Evolutionary conservation across 371 early-diverging fungal genomes (phyloP), one percentile per base, ranked within the genome.

Genomic region (Thermomucor indicae-seudaticae): DNA sequence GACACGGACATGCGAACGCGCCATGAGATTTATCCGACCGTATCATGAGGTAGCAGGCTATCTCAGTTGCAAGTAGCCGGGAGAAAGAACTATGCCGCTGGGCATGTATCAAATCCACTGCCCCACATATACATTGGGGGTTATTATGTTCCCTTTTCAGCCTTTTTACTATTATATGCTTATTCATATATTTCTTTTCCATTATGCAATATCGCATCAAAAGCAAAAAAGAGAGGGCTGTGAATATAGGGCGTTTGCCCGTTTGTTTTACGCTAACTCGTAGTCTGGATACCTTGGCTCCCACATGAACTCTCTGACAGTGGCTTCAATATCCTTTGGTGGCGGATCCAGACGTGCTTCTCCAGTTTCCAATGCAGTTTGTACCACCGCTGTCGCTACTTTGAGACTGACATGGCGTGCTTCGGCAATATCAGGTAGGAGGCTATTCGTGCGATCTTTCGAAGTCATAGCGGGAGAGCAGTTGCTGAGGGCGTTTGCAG

Each of bases 241-340:
- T n/a, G n/a, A n/a, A n/a, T n/a, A n/a, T n/a, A n/a, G n/a, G n/a
- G n/a, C n/a, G n/a, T n/a, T n/a, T n/a, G n/a, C n/a, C n/a, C n/a
- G n/a, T n/a, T n/a, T n/a, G n/a, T n/a, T n/a, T n/a, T n/a, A n/a
- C n/a, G n/a, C n/a, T n/a, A 47, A 29, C 30, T 45, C 43, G 20
- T 51, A 57, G 17, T 46, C 20, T 2, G 51, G 44, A 41, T 57
- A 57, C 20, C 41, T 25, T 10, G 57, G 57, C 22, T 57, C 40
- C 57, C 57, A 57, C 57, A 57, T 57, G 35, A 39, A 51, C 23
- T 50, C 47, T 19, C 25, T 38, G 0, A 57, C 51, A 6, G 23
- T 14, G 19, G 23, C n/a, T 43, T 57, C 51, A 8, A 47, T 16
- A 25, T 57, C 57, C 3, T 41, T 38, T n/a, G 22, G 7, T n/a